Evolutionary conservation across 345 rosid species (phyloP), one percentile per base, ranked within the genome.

Genomic region (Hibiscus syriacus): DNA sequence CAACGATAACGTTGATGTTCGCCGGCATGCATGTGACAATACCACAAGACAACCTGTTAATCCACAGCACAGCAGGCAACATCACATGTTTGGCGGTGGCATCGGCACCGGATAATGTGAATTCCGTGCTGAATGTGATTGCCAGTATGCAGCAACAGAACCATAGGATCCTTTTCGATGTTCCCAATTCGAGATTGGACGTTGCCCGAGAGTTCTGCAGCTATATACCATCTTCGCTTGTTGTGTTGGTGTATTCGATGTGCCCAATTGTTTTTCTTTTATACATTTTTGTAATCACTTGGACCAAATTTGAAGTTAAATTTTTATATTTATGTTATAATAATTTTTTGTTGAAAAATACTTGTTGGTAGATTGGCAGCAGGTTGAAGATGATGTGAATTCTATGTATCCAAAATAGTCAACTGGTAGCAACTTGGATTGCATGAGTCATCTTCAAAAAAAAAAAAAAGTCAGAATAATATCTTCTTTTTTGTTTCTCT

Each of bases 141-240:
- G 99, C 99, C 65, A 91, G 79, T 69, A 89, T 94, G 98, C 98
- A 94, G 86, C 99, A 91, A 49, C 99, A 94, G 78, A 94, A 94
- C 77, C 98, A 94, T 34, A 80, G 99, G 71, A 57, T 89, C 14
- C 87, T 94, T 27, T 79, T 85, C 45, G 99, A 94, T 55, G 82
- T 83, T 38, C 87, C 96, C 68, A 89, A 86, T 43, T 85, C 92
- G 5, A 86, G 93, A 86, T 79, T 94, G 2, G 99, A 98, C 1
- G 92, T 92, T 27, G 78, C 97, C 0, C 93, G 94, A 52, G 97
- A 92, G 80, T 76, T 25, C 22, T 92, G 98, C 81, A 78, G 87
- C 77, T 92, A 45, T 17, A 53, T 6, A 6, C 26, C 10, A 49
- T 19, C 23, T 49, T 49, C 19, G 54, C 17, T 19, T 49, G 2